Base-by-base conservation (phyloP, 2,329 filamentous ascomycete species). In the Endoconidiophora laricicola region DNA sequence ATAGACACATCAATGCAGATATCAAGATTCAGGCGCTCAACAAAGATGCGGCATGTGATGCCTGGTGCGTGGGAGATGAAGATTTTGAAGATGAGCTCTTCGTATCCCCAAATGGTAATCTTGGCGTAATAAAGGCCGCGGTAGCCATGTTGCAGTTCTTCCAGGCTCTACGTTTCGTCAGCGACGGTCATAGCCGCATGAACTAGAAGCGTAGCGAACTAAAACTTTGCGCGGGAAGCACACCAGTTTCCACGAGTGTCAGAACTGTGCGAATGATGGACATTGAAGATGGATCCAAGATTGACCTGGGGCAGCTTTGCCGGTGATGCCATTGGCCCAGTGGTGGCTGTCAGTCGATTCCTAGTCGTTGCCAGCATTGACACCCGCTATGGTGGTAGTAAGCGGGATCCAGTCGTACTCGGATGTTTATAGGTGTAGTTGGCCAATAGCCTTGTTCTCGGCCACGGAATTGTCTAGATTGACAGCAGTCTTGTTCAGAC, bases 211-310 rank as follows among this genome's bases (percentile, higher is more conserved):
- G 61, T 57, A 0, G 65, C 63, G 0, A 69, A 59, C 50, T 69
- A 69, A 14, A 64, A 63, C 52, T 69, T 66, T 1, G 65, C 62
- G 20, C 69, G 66, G 0, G 62, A 59, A 0, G 61, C 63, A 1
- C 58, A 56, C 55, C 52, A 58, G 2, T 52, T 36, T 0, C 56
- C 57, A 0, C 29, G 12, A 4, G 9, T 33, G 7, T 33, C 2
- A 10, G 4, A 6, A 33, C 29, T 33, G 12, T 33, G 6, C 29
- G 9, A 33, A 6, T 33, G 29, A 3, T 7, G 7, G 29, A 7
- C 29, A 33, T 33, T 12, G 38, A 42, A 46, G 40, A 62, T 63
- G 10, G 61, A 53, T 3, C 64, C 62, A 6, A 45, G 49, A 24
- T 49, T 49, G 16, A 66, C 12, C 0, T 57, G 60, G 3, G 68